phyloP scores from a whole-genome alignment of 495 filamentous ascomycete species.

The Cudoniella acicularis region DNA sequence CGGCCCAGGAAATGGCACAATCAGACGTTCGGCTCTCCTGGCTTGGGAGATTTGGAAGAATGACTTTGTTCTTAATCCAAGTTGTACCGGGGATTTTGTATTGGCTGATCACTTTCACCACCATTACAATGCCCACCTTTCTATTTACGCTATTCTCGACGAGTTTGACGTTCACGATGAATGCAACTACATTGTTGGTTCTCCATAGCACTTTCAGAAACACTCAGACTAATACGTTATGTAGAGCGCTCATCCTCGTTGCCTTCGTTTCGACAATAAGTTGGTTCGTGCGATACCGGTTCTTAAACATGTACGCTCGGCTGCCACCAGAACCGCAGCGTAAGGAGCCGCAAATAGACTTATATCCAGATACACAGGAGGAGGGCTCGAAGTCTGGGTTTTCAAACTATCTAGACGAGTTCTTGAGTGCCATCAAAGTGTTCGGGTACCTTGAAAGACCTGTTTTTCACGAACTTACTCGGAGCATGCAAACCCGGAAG shows the following conservation, averaged over 20 bases:
- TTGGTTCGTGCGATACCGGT: conserved; percentile 92
- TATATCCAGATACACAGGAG: conserved; percentile 90
- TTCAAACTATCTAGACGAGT: conserved; percentile 94
- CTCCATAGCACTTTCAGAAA: too few relatives aligned
- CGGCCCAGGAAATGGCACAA: conserved; percentile 4
- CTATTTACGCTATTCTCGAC: conserved; percentile 94
- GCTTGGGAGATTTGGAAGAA: conserved; percentile 41
- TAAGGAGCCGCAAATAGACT: conserved; percentile 90
- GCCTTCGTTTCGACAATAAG: conserved; percentile 74
- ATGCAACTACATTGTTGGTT: conserved; percentile 85
- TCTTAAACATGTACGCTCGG: conserved; percentile 90
- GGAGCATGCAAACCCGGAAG: conserved; percentile 97
- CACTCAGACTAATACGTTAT: conserved; percentile 25
- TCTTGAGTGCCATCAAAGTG: conserved; percentile 97
- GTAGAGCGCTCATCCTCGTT: conserved; percentile 73
- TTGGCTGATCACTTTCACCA: conserved; percentile 78
- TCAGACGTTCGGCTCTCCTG: conserved; percentile 32
- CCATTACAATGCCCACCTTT: conserved; percentile 83
- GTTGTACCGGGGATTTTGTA: conserved; percentile 74
- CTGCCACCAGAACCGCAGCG: conserved; percentile 91
- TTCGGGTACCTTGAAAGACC: conserved; percentile 96
- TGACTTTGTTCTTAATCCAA: conserved; percentile 52
- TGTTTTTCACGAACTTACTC: conserved; percentile 94
- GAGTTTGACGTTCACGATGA: conserved; percentile 95
- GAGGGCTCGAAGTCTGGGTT: conserved; percentile 86